phyloP scores from a whole-genome alignment of 352 stramenopile species.

The Phytophthora sp. region DNA sequence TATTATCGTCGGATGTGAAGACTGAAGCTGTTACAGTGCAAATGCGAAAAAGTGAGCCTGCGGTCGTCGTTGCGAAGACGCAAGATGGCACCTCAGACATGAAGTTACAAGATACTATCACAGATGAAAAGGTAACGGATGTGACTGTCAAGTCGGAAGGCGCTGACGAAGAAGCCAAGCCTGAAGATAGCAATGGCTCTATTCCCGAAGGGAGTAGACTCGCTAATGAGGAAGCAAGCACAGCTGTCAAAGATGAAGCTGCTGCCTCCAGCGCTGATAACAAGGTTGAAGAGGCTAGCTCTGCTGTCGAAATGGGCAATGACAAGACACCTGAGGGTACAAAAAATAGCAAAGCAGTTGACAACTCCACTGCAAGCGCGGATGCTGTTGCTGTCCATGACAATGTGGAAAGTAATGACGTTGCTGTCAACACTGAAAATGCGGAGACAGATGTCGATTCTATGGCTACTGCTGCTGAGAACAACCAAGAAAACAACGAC shows the following conservation, averaged over 20 bases:
- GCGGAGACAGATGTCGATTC: constrained; percentile 28
- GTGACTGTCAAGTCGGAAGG: background rate
- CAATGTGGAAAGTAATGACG: constrained; percentile 7
- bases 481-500: constrained; percentile 12
- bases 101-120: constrained; percentile 3
- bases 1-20: constrained; percentile 32
- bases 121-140: background rate
- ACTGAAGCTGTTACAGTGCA: constrained; percentile 14
- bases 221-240: background rate
- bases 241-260: background rate
- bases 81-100: constrained; percentile 1
- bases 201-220: constrained; percentile 2
- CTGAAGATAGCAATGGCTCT: constrained; percentile 11
- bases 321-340: background rate
- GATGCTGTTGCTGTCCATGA: background rate
- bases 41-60: constrained; percentile 9
- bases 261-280: background rate
- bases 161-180: background rate
- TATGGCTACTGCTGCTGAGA: constrained; percentile 14
- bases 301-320: background rate
- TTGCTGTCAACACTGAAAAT: constrained; percentile 15
- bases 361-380: background rate
- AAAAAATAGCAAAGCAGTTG: background rate
- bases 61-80: background rate
- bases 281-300: background rate